A percentile compares a stretch with the other conserved stretches of the same genome.
These are phyloP conservation scores for Chytriomyces sp. DNA, from an alignment of 192 early-diverging fungal species.

Conservation along the genomic window DNA sequence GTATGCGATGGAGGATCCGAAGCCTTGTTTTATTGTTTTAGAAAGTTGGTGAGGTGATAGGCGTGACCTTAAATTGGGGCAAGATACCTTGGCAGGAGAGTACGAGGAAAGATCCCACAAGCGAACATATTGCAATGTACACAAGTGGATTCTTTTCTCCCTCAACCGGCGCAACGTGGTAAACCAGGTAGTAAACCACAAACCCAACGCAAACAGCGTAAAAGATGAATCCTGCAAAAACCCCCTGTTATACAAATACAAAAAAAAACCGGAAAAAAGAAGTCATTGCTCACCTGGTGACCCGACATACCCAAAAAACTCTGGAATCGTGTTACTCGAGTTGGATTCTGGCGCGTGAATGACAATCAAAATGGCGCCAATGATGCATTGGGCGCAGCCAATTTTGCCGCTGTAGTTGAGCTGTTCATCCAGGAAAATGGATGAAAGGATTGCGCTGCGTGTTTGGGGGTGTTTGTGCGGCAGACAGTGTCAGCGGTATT, in stretches of 20 bases:
- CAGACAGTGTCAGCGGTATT: not conserved
- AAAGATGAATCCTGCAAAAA: constrained; percentile 50
- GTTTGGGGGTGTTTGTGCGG: not conserved
- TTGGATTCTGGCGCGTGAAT: constrained; percentile 53
- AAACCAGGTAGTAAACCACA: constrained; percentile 44
- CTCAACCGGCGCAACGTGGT: constrained; percentile 60
- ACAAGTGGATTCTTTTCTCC: constrained; percentile 62
- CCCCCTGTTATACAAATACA: not conserved
- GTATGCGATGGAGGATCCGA: constrained; percentile 63
- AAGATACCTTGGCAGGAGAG: constrained; percentile 57
- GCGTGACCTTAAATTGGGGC: not conserved
- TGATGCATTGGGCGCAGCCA: constrained; percentile 65
- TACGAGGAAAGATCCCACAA: constrained; percentile 68
- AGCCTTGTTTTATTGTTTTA: constrained; percentile 38
- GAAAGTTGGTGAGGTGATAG: not conserved
- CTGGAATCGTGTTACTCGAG: constrained; percentile 42
- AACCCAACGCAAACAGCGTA: constrained; percentile 57
- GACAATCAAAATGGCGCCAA: constrained; percentile 63
- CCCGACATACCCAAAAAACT: constrained; percentile 59
- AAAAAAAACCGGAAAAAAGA: not conserved
- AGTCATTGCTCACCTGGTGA: constrained; percentile 37
- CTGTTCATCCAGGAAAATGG: constrained; percentile 62
- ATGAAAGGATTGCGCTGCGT: constrained; percentile 62
- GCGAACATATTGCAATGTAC: constrained; percentile 55
- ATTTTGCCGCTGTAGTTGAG: constrained; percentile 63